phyloP scores from a whole-genome alignment of 176 grass and related monocot genomes.

The Zoysia japonica region DNA sequence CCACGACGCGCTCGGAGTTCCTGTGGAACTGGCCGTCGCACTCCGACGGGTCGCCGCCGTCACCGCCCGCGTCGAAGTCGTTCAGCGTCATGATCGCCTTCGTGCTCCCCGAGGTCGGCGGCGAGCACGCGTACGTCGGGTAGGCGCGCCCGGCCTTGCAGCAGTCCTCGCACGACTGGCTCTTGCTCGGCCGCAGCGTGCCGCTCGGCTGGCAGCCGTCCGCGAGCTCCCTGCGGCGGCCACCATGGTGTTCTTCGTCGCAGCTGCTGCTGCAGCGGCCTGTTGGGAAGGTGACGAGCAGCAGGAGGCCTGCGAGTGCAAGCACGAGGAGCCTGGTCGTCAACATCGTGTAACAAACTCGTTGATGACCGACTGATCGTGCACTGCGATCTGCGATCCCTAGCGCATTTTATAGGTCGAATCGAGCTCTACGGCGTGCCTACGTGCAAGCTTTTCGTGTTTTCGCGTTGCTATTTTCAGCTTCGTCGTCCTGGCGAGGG shows the following conservation, averaged over 20 bases:
- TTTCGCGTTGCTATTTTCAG: neutral
- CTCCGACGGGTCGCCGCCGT: slow-evolving; percentile 43
- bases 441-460: neutral
- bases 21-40: slow-evolving; percentile 46
- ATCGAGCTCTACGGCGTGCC: neutral
- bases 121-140: slow-evolving; percentile 59
- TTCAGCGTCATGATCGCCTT: slow-evolving; percentile 45
- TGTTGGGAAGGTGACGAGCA: neutral
- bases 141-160: slow-evolving; percentile 53
- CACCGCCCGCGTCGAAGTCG: slow-evolving; percentile 45
- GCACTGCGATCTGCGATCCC: neutral
- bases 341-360: neutral
- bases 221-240: neutral
- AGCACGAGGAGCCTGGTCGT: slow-evolving; percentile 1
- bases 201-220: slow-evolving; percentile 31
- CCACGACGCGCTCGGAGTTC: slow-evolving; percentile 46
- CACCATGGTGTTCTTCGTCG: neutral
- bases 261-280: neutral
- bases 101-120: slow-evolving; percentile 24
- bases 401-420: neutral
- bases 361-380: neutral
- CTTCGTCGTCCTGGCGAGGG: neutral
- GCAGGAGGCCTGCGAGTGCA: slow-evolving; percentile 29
- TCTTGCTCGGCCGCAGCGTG: slow-evolving; percentile 8
- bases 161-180: slow-evolving; percentile 49